phyloP scores from a whole-genome alignment of 2,329 filamentous ascomycete genomes.

The Chaetoscypha palmicola region DNA sequence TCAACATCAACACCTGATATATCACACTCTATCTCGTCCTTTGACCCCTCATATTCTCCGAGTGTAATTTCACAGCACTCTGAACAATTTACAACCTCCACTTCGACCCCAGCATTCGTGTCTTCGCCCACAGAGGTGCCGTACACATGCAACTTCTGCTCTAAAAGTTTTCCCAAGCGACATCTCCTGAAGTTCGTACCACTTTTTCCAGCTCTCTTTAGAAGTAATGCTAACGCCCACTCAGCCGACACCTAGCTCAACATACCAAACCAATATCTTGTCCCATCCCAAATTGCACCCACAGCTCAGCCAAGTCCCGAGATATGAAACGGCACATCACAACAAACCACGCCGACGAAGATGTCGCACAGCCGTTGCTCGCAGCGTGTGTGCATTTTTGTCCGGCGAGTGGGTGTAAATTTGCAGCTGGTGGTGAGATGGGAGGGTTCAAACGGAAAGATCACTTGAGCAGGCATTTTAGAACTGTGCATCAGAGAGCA shows the following conservation, averaged over 20 bases:
- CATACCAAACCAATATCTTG: background rate
- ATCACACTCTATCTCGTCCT: too few species aligned
- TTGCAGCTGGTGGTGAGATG: too few species aligned
- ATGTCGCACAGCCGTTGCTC: too few species aligned
- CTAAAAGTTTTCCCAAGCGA: background rate
- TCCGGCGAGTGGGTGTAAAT: background rate
- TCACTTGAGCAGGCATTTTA: background rate
- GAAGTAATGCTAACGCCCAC: background rate
- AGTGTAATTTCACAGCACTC: too few species aligned
- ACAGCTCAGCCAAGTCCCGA: background rate
- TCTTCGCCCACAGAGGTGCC: background rate
- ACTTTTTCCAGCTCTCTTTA: background rate
- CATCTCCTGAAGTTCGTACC: background rate
- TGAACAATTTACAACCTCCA: too few species aligned
- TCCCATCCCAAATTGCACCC: background rate
- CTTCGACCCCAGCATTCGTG: background rate
- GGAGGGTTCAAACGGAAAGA: background rate
- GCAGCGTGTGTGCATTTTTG: background rate
- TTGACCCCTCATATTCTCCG: too few species aligned
- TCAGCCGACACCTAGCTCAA: background rate
- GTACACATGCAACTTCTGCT: background rate
- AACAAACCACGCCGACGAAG: background rate
- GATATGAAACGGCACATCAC: background rate
- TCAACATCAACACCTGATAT: too few species aligned
- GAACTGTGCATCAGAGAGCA: background rate